These are phyloP conservation scores for Pezicula neosporulosa DNA, from an alignment of 2,329 filamentous ascomycete genomes.

Conservation along the genomic window DNA sequence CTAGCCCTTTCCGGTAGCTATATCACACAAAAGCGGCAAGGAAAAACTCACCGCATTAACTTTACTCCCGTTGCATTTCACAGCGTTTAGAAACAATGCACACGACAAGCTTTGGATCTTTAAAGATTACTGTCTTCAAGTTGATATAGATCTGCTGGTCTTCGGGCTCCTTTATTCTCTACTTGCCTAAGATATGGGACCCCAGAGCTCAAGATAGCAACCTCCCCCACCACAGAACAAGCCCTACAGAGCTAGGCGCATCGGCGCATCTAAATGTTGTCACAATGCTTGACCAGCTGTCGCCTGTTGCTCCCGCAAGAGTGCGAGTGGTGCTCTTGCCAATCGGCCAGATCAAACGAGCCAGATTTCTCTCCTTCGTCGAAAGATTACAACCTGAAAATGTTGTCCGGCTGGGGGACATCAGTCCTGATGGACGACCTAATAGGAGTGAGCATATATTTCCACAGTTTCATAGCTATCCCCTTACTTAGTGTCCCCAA, in stretches of 20 bases:
- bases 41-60: no score
- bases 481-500: neutral
- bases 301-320: constrained; percentile 87
- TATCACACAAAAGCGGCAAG: no score
- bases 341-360: constrained; percentile 78
- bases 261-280: constrained; percentile 38
- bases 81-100: neutral
- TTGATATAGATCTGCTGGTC: no score
- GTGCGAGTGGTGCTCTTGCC: constrained; percentile 85
- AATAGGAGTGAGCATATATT: constrained; percentile 69
- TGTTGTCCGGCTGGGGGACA: constrained; percentile 80
- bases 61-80: no score
- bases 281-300: constrained; percentile 86
- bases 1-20: no score
- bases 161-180: neutral
- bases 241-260: constrained; percentile 17
- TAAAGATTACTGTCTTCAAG: neutral
- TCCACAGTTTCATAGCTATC: constrained; percentile 5
- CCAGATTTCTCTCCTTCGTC: constrained; percentile 76
- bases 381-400: constrained; percentile 74
- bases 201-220: neutral
- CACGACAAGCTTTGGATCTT: neutral
- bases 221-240: neutral
- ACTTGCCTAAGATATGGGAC: neutral
- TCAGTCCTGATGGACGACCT: constrained; percentile 79